These are phyloP conservation scores for Xylariaceae sp. DNA, from an alignment of 2,329 filamentous ascomycete genomes.

Conservation along the genomic window DNA sequence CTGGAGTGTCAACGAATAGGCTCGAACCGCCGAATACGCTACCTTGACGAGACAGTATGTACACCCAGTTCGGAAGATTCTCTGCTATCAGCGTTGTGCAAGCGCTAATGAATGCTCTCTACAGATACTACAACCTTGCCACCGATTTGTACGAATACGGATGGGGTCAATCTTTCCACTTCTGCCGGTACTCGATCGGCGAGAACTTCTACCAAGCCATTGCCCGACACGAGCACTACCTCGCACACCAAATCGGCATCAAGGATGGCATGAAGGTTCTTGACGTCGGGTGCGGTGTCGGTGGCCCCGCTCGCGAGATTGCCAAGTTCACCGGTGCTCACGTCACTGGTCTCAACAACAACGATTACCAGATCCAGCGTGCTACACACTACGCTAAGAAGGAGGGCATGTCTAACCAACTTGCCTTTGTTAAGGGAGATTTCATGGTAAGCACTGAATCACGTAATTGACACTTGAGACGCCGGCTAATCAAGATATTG, in stretches of 20 bases:
- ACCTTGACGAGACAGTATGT: slow-evolving; percentile 87
- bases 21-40: slow-evolving; percentile 82
- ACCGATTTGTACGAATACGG: slow-evolving; percentile 96
- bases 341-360: slow-evolving; percentile 94
- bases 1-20: slow-evolving; percentile 43
- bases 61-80: background rate
- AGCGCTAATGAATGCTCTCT: slow-evolving; percentile 2
- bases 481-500: slow-evolving; percentile 2
- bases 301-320: slow-evolving; percentile 91
- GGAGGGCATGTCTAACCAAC: slow-evolving; percentile 74
- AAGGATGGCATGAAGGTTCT: slow-evolving; percentile 84
- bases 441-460: slow-evolving; percentile 65
- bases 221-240: slow-evolving; percentile 95
- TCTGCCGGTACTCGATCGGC: slow-evolving; percentile 85
- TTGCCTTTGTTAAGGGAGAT: slow-evolving; percentile 88
- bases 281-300: slow-evolving; percentile 95
- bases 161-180: slow-evolving; percentile 96
- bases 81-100: background rate
- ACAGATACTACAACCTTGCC: slow-evolving; percentile 94
- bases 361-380: slow-evolving; percentile 97
- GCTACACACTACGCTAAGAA: slow-evolving; percentile 80
- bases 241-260: slow-evolving; percentile 84
- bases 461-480: background rate
- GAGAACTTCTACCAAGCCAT: slow-evolving; percentile 90
- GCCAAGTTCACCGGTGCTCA: slow-evolving; percentile 91